These are phyloP conservation scores for Fusarium miscanthi DNA, from an alignment of 2,329 filamentous ascomycete species.

Conservation along the genomic window DNA sequence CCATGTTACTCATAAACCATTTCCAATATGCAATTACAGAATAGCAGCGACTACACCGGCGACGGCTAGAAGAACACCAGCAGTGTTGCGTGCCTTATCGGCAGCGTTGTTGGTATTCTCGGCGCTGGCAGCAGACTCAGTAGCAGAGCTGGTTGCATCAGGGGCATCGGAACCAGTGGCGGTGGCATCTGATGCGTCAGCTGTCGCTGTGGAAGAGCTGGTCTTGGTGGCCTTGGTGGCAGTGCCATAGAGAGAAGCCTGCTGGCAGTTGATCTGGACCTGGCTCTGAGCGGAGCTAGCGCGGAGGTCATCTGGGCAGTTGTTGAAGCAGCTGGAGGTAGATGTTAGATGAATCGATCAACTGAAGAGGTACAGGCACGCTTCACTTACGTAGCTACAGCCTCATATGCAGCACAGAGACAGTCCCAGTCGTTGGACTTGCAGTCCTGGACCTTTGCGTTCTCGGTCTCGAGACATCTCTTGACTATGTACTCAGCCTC, in stretches of 20 bases:
- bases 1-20: slow-evolving; percentile 7
- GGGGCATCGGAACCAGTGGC: slow-evolving; percentile 35
- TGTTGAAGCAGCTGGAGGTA: slow-evolving; percentile 62
- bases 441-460: slow-evolving; percentile 54
- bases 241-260: slow-evolving; percentile 58
- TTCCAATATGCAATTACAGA: slow-evolving; percentile 44
- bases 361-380: neutral
- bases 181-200: slow-evolving; percentile 26
- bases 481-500: slow-evolving; percentile 60
- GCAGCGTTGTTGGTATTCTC: slow-evolving; percentile 45
- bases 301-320: slow-evolving; percentile 63
- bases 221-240: slow-evolving; percentile 45
- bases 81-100: slow-evolving; percentile 48
- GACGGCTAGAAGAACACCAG: slow-evolving; percentile 51
- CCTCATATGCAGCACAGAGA: slow-evolving; percentile 57
- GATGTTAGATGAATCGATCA: slow-evolving; percentile 6
- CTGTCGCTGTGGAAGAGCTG: slow-evolving; percentile 32
- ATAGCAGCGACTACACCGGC: slow-evolving; percentile 53
- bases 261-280: slow-evolving; percentile 58
- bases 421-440: slow-evolving; percentile 57
- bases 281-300: slow-evolving; percentile 50
- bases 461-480: slow-evolving; percentile 56
- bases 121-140: slow-evolving; percentile 33
- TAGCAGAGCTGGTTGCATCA: slow-evolving; percentile 30
- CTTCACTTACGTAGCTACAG: slow-evolving; percentile 58